A percentile compares a stretch with the other conserved stretches of the same genome.
These are phyloP conservation scores for Eimeria necatrix DNA, from an alignment of 169 alveolate genomes.

Conservation along the genomic window DNA sequence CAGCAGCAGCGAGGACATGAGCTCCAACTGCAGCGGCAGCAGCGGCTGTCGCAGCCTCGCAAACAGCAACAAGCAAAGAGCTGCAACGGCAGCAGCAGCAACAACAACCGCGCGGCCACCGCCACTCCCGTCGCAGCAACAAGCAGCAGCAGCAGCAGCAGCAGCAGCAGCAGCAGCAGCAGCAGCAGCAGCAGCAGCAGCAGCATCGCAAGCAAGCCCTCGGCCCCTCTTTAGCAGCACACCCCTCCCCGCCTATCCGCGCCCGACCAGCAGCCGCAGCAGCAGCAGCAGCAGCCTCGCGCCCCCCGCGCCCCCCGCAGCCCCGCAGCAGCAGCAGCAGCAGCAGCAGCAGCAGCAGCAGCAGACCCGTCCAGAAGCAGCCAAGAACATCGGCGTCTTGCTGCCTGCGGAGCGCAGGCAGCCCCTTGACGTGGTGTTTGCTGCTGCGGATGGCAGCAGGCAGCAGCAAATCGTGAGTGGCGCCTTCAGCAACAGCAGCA, in stretches of 20 bases:
- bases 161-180: too few relatives aligned
- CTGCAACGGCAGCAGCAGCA: too few relatives aligned
- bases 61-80: too few relatives aligned
- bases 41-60: too few relatives aligned
- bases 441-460: neutral
- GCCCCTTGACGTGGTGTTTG: neutral
- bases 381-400: constrained; percentile 5
- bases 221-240: too few relatives aligned
- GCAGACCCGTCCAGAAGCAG: constrained; percentile 22
- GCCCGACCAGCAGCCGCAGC: neutral
- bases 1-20: neutral
- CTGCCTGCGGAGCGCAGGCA: neutral
- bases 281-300: too few relatives aligned
- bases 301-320: neutral
- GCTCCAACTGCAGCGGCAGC: neutral
- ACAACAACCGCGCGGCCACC: neutral
- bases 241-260: neutral
- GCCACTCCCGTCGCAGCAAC: too few relatives aligned
- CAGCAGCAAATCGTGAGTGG: neutral
- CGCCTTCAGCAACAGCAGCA: neutral
- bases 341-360: neutral
- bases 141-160: too few relatives aligned
- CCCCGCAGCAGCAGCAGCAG: neutral
- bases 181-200: too few relatives aligned
- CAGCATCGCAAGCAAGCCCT: too few relatives aligned